A percentile compares a stretch with the other conserved stretches of the same genome.
Evolutionary conservation across 371 early-diverging fungal genomes (phyloP).

Genomic region (Fennellomyces sp.): DNA sequence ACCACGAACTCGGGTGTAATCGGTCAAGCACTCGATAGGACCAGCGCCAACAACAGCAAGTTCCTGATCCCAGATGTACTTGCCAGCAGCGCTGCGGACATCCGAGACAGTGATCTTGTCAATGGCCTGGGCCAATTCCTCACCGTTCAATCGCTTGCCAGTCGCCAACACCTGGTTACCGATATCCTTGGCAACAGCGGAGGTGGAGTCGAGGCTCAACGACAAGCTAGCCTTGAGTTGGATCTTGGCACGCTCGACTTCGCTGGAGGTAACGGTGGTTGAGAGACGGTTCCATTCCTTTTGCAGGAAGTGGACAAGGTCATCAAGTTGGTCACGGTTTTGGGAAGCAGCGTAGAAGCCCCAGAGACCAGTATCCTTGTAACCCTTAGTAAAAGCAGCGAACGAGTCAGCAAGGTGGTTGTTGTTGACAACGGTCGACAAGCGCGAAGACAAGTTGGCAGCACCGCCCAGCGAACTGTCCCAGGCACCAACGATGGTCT

Average conservation of each 20-base stretch:
- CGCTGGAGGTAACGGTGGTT: slow-evolving; percentile 80
- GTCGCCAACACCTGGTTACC: slow-evolving; percentile 89
- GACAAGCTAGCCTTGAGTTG: slow-evolving; percentile 85
- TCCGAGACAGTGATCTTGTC: slow-evolving; percentile 81
- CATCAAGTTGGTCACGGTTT: slow-evolving; percentile 78
- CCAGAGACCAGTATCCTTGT: slow-evolving; percentile 94
- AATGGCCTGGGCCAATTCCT: slow-evolving; percentile 82
- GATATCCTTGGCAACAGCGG: slow-evolving; percentile 90
- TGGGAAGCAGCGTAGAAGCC: slow-evolving; percentile 89
- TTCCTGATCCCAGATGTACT: slow-evolving; percentile 85
- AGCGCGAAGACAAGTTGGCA: slow-evolving; percentile 79
- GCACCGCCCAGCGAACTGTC: slow-evolving; percentile 85
- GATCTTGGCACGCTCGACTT: slow-evolving; percentile 95
- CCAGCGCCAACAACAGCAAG: slow-evolving; percentile 40
- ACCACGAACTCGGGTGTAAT: slow-evolving; percentile 84
- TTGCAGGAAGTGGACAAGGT: slow-evolving; percentile 83
- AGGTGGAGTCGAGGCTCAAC: slow-evolving; percentile 87
- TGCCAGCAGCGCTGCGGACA: slow-evolving; percentile 79
- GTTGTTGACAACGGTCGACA: slow-evolving; percentile 79
- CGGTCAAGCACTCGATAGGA: slow-evolving; percentile 78
- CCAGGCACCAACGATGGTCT: slow-evolving; percentile 91
- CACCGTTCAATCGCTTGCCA: slow-evolving; percentile 84
- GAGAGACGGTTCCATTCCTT: slow-evolving; percentile 91
- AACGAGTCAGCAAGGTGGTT: slow-evolving; percentile 89
- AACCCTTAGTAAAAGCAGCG: slow-evolving; percentile 94